Conservation (phyloP, 192 early-diverging fungal species). For the Podila minutissima region DNA sequence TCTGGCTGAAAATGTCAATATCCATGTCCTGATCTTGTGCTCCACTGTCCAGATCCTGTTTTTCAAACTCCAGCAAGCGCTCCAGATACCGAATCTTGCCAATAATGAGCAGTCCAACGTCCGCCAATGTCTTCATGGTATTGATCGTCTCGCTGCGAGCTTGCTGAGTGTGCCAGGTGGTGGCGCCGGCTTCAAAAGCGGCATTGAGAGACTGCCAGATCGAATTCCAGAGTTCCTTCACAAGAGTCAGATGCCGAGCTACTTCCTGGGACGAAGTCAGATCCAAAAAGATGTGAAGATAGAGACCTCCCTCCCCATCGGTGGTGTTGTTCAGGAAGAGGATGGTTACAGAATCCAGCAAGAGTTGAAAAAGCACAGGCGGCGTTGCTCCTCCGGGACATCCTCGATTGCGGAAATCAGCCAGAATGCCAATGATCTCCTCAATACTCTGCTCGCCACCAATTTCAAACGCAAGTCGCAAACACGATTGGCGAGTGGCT, state of each 20-base stretch:
- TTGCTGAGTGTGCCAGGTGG: constrained; percentile 28
- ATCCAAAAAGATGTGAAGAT: constrained; percentile 40
- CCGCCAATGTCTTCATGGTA: constrained; percentile 34
- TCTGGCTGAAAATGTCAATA: constrained; percentile 8
- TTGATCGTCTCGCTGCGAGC: constrained; percentile 36
- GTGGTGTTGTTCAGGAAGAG: constrained; percentile 36
- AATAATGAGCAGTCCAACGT: constrained; percentile 33
- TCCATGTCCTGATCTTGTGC: constrained; percentile 13
- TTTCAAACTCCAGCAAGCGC: constrained; percentile 43
- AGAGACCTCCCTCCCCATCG: constrained; percentile 47
- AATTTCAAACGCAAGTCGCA: constrained; percentile 21
- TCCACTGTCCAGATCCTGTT: constrained; percentile 22
- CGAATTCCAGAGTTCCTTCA: constrained; percentile 41
- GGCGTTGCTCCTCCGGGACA: constrained; percentile 43
- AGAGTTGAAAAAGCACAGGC: constrained; percentile 20
- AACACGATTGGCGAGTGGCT: constrained; percentile 20
- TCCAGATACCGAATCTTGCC: constrained; percentile 47
- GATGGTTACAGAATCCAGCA: constrained; percentile 37
- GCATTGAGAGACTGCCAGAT: constrained; percentile 40
- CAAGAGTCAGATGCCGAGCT: constrained; percentile 22
- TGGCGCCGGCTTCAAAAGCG: constrained; percentile 28
- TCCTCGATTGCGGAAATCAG: constrained; percentile 24
- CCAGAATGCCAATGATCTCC: constrained; percentile 29
- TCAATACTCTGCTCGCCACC: constrained; percentile 36
- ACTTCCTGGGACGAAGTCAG: constrained; percentile 40